Evolutionary conservation across 805 yeast species (phyloP).

Genomic region (Isabelozyma pseudorhagii): DNA sequence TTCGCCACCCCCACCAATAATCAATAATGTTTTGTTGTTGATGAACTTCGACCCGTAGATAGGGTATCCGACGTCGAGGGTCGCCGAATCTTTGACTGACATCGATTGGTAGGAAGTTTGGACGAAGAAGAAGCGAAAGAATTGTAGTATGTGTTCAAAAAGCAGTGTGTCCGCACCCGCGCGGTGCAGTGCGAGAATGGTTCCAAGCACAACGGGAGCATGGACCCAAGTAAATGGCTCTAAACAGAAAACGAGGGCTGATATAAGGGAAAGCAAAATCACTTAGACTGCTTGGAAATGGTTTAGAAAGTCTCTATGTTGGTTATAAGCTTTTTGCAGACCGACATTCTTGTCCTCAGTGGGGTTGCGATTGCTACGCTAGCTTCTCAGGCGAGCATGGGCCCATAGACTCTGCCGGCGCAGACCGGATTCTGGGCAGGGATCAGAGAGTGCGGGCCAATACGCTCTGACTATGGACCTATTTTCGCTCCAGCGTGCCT

Average conservation of each 20-base stretch:
- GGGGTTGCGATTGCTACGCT: too few relatives aligned
- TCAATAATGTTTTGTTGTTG: conserved; percentile 56
- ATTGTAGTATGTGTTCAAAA: background rate
- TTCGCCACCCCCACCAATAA: conserved; percentile 95
- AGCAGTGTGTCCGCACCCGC: background rate
- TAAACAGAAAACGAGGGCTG: too few relatives aligned
- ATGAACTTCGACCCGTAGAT: conserved; percentile 75
- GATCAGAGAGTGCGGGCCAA: background rate
- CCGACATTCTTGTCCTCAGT: background rate
- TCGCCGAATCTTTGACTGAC: conserved; percentile 34
- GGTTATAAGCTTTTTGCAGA: background rate
- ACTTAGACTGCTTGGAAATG: too few relatives aligned
- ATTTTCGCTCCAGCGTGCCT: too few relatives aligned
- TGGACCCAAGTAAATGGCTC: too few relatives aligned
- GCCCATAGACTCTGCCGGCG: background rate
- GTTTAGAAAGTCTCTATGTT: too few relatives aligned
- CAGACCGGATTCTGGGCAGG: background rate
- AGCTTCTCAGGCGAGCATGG: background rate
- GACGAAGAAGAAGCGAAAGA: background rate
- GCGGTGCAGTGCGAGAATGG: background rate
- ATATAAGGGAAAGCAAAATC: too few relatives aligned
- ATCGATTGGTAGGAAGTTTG: conserved; percentile 7
- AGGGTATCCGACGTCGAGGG: conserved; percentile 63
- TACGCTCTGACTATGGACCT: background rate
- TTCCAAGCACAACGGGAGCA: too few relatives aligned